A percentile compares a stretch with the other conserved stretches of the same genome.
These are phyloP conservation scores for Leishmania amazonensis DNA, from an alignment of 208 protist genomes.

Conservation along the genomic window DNA sequence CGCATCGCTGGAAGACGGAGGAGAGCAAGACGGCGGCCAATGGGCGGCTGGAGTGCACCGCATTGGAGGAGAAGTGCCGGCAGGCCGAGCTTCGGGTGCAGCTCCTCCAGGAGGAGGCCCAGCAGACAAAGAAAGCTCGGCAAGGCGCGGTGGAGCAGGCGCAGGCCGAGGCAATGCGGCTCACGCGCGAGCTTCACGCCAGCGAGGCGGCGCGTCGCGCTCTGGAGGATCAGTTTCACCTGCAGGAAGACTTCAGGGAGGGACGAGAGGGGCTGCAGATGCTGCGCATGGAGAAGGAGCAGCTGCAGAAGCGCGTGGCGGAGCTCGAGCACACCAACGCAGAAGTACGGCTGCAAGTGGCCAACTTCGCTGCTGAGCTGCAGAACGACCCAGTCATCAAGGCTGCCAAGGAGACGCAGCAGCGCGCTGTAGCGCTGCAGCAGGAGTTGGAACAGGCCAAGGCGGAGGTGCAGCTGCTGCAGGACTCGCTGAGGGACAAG, in stretches of 20 bases:
- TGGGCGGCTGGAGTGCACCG: conserved; percentile 34
- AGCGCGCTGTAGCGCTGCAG: conserved; percentile 61
- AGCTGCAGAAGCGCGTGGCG: conserved; percentile 62
- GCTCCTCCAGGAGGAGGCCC: conserved; percentile 38
- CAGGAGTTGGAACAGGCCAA: conserved; percentile 52
- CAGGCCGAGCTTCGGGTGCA: conserved; percentile 39
- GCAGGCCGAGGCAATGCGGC: conserved; percentile 57
- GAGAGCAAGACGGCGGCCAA: conserved; percentile 37
- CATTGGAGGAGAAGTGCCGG: conserved; percentile 44
- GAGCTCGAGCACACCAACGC: conserved; percentile 84
- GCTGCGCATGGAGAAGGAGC: conserved; percentile 72
- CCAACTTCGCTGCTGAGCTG: conserved; percentile 86
- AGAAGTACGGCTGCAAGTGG: conserved; percentile 77
- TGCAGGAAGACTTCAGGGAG: conserved; percentile 49
- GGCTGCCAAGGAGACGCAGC: conserved; percentile 75
- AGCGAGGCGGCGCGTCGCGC: conserved; percentile 82
- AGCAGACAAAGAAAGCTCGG: conserved; percentile 27
- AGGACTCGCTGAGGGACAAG: conserved; percentile 55
- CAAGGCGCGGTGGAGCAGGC: conserved; percentile 44
- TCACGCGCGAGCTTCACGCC: conserved; percentile 87
- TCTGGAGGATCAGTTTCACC: conserved; percentile 75
- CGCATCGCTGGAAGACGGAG: conserved; percentile 54
- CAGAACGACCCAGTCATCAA: conserved; percentile 84
- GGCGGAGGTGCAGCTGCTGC: conserved; percentile 48
- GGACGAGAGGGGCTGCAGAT: conserved; percentile 42